A percentile compares a stretch with the other conserved stretches of the same genome.
Conservation (phyloP, 306 rosid genomes). For the Leucaena leucocephala region DNA sequence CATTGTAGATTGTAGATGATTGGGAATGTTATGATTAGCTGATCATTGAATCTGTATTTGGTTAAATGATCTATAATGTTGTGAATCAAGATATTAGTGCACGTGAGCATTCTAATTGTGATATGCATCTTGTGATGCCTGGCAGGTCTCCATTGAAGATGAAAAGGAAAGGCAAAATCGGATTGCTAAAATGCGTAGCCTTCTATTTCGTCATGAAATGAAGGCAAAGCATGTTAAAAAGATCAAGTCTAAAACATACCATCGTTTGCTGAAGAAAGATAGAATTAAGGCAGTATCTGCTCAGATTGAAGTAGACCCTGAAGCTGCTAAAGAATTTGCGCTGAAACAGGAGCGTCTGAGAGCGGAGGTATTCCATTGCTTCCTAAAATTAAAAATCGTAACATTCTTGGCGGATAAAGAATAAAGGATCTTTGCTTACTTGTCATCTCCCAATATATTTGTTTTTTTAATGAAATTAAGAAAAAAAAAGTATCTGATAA, state of each 20-base stretch:
- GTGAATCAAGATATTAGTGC: conserved; percentile 1
- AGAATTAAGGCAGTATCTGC: conserved; percentile 60
- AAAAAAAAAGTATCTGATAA: conserved; percentile 13
- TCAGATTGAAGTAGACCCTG: conserved; percentile 64
- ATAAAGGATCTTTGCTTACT: background rate
- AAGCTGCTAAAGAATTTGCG: conserved; percentile 79
- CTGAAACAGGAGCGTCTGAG: conserved; percentile 75
- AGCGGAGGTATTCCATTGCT: conserved; percentile 67
- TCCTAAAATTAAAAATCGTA: background rate
- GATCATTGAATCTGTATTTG: conserved; percentile 13
- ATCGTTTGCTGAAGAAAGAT: conserved; percentile 82
- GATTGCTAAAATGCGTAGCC: conserved; percentile 93
- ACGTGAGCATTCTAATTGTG: conserved; percentile 17
- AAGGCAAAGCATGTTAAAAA: conserved; percentile 79
- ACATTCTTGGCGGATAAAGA: background rate
- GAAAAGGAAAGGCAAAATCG: conserved; percentile 80
- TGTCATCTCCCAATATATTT: background rate
- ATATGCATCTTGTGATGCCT: conserved; percentile 26
- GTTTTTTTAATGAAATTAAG: conserved; percentile 4
- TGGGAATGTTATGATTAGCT: background rate
- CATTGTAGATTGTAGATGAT: conserved; percentile 1
- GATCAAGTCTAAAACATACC: conserved; percentile 84
- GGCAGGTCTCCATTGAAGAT: conserved; percentile 78
- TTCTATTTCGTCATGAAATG: conserved; percentile 79
- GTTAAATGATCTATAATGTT: background rate